A percentile compares a stretch with the other conserved stretches of the same genome.
phyloP scores from a whole-genome alignment of 495 filamentous ascomycete genomes.

The Lepidopterella palustris region DNA sequence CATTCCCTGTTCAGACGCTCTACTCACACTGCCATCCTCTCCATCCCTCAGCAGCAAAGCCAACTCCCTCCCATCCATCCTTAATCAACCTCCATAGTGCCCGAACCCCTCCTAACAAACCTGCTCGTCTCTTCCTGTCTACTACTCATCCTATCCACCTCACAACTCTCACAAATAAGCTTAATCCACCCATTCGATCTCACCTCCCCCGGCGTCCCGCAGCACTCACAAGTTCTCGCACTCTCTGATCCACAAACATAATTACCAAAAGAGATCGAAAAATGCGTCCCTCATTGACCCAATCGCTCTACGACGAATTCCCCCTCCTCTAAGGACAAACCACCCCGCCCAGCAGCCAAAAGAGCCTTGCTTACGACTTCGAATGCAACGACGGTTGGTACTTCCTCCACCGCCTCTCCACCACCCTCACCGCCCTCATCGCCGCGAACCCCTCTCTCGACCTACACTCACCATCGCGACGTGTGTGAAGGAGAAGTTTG shows the following conservation, averaged over 20 bases:
- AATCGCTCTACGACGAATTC: not conserved
- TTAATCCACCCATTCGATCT: not conserved
- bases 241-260: no score
- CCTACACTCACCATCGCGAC: not conserved
- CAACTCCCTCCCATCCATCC: not conserved
- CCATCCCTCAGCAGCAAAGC: not conserved
- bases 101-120: not conserved
- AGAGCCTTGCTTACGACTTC: not conserved
- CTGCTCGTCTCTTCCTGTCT: not conserved
- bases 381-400: conserved; percentile 7
- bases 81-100: not conserved
- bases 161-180: not conserved
- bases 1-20: not conserved
- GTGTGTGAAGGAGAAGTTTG: conserved; percentile 5
- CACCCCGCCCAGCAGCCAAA: not conserved
- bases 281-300: no score
- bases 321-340: not conserved
- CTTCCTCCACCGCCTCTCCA: not conserved
- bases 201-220: no score
- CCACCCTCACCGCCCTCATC: not conserved
- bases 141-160: not conserved
- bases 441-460: not conserved
- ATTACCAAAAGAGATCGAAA: no score
- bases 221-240: no score
- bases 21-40: not conserved